Percentiles rank a stretch among this genome's conserved stretches.
These are phyloP conservation scores for Komagataella pastoris DNA, from an alignment of 805 yeast species.

Conservation along the genomic window DNA sequence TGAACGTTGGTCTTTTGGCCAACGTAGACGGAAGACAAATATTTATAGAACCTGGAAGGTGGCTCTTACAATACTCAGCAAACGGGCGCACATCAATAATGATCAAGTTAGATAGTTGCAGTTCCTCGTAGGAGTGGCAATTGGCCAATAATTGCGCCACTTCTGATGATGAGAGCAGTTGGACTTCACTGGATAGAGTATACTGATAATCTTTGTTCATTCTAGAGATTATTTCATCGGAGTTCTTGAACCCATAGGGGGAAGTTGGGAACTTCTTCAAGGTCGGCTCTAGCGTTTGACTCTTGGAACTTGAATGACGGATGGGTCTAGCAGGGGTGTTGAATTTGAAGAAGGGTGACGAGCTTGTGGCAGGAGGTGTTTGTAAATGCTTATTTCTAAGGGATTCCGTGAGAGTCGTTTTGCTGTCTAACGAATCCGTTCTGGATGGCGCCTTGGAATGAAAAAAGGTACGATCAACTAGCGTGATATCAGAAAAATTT, in stretches of 20 bases:
- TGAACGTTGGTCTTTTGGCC: conserved; percentile 61
- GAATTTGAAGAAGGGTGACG: neutral
- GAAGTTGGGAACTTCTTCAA: neutral
- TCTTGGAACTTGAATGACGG: neutral
- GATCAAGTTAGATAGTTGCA: conserved; percentile 15
- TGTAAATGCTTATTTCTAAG: neutral
- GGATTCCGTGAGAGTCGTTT: neutral
- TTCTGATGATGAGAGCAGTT: neutral
- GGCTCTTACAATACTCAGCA: conserved; percentile 51
- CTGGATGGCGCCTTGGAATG: neutral
- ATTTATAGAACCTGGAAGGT: conserved; percentile 50
- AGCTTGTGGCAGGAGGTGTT: neutral
- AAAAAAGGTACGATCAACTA: neutral
- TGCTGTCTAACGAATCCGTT: neutral
- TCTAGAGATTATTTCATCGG: neutral
- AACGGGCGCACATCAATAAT: conserved; percentile 73
- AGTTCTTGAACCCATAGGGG: neutral
- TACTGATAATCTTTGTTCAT: neutral
- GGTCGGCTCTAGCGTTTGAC: neutral
- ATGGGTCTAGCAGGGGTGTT: neutral
- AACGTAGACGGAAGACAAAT: conserved; percentile 86
- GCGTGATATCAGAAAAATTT: neutral
- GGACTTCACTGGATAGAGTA: neutral
- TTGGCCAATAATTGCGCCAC: conserved; percentile 15
- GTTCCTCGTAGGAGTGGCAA: neutral